Evolutionary conservation across 208 protist species (phyloP).

Genomic region (Trypanosoma theileri): DNA sequence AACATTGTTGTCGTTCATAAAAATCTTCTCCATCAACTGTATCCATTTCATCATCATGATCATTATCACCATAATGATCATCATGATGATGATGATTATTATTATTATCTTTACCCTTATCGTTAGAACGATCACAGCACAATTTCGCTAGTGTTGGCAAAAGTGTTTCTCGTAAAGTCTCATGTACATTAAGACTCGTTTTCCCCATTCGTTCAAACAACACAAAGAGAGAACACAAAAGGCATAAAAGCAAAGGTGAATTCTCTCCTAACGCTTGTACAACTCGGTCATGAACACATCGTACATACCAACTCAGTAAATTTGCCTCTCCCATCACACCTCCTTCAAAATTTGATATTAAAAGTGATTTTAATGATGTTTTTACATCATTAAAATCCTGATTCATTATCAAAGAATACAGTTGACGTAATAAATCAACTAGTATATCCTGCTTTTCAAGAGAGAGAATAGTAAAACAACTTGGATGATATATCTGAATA

Average conservation of each 20-base stretch:
- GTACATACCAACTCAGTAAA: constrained; percentile 18
- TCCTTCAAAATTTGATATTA: neutral
- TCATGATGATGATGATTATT: neutral
- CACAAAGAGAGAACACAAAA: constrained; percentile 22
- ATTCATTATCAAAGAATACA: constrained; percentile 34
- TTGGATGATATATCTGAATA: constrained; percentile 48
- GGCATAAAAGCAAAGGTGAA: constrained; percentile 21
- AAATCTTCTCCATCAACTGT: constrained; percentile 8
- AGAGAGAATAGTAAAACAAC: constrained; percentile 60
- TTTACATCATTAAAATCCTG: constrained; percentile 7
- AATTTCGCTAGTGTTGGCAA: constrained; percentile 21
- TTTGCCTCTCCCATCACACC: neutral
- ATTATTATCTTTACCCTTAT: neutral
- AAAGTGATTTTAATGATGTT: neutral
- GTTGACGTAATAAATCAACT: constrained; percentile 32
- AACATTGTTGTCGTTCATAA: constrained; percentile 23
- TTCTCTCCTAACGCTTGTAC: constrained; percentile 21
- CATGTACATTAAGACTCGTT: constrained; percentile 21
- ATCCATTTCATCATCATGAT: constrained; percentile 2
- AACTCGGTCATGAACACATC: constrained; percentile 13
- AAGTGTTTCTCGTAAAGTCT: constrained; percentile 9
- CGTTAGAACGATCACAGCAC: constrained; percentile 9
- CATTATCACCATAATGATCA: neutral
- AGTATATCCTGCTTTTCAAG: constrained; percentile 51
- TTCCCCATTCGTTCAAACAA: constrained; percentile 25